Percentiles rank a stretch among this genome's conserved stretches.
phyloP scores from a whole-genome alignment of 352 stramenopile species.

The Phytophthora vignae region DNA sequence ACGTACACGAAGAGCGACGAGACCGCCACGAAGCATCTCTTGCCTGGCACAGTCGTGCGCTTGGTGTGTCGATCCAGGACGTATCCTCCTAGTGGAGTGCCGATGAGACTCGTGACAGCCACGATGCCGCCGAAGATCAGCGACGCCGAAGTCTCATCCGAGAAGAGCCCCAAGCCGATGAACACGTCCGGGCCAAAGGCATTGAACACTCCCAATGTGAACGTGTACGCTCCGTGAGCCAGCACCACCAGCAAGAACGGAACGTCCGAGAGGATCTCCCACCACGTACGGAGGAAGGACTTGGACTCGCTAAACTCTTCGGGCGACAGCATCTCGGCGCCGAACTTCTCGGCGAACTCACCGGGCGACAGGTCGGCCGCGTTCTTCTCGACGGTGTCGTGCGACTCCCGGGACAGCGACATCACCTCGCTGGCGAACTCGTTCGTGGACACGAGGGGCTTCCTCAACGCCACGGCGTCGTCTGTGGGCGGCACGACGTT shows the following conservation, averaged over 20 bases:
- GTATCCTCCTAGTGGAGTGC: slow-evolving; percentile 78
- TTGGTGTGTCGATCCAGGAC: slow-evolving; percentile 59
- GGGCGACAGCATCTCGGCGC: slow-evolving; percentile 13
- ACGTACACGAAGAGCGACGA: slow-evolving; percentile 60
- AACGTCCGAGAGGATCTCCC: slow-evolving; percentile 58
- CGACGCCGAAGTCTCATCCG: slow-evolving; percentile 68
- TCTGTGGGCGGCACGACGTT: slow-evolving; percentile 45
- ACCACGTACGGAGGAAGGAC: slow-evolving; percentile 45
- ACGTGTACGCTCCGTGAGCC: slow-evolving; percentile 81
- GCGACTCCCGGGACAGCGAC: slow-evolving; percentile 33
- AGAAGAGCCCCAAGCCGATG: slow-evolving; percentile 80
- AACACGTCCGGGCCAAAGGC: slow-evolving; percentile 84
- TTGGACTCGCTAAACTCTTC: slow-evolving; percentile 16
- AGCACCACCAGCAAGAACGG: slow-evolving; percentile 77
- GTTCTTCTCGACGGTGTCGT: slow-evolving; percentile 21
- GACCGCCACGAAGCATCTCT: slow-evolving; percentile 52
- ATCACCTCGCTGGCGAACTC: slow-evolving; percentile 42
- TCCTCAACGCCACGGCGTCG: slow-evolving; percentile 26
- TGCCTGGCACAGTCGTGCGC: slow-evolving; percentile 39
- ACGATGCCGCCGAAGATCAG: slow-evolving; percentile 80
- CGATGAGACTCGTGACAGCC: slow-evolving; percentile 74
- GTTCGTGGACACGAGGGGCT: slow-evolving; percentile 34
- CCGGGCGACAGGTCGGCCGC: slow-evolving; percentile 13
- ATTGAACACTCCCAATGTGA: slow-evolving; percentile 77
- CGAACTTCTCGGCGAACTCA: slow-evolving; percentile 25